A percentile compares a stretch with the other conserved stretches of the same genome.
phyloP scores from a whole-genome alignment of 768 basidiomycete species.

The Suillus sp. region DNA sequence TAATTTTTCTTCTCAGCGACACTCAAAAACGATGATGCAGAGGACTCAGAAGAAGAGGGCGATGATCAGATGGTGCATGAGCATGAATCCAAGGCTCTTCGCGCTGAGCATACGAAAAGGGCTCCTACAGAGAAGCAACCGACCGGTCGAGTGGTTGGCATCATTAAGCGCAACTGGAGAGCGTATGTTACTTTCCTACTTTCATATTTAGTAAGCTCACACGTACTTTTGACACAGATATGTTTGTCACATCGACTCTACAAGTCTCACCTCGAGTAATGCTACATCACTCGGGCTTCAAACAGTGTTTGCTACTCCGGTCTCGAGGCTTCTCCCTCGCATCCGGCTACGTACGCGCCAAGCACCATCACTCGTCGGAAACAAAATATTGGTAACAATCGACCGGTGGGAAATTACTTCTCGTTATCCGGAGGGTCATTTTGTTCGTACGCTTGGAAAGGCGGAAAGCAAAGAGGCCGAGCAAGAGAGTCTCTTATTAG shows the following conservation, averaged over 20 bases:
- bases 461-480: conserved; percentile 96
- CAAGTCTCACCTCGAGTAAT: conserved; percentile 79
- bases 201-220: neutral
- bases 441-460: conserved; percentile 88
- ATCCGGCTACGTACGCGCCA: conserved; percentile 95
- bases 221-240: conserved; percentile 49
- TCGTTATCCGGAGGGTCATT: conserved; percentile 95
- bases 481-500: conserved; percentile 88
- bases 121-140: conserved; percentile 71
- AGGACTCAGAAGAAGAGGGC: conserved; percentile 67
- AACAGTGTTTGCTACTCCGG: conserved; percentile 92
- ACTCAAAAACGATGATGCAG: conserved; percentile 85
- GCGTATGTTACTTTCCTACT: conserved; percentile 56
- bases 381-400: conserved; percentile 95
- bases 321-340: conserved; percentile 88
- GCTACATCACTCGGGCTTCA: conserved; percentile 81
- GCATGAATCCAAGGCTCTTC: conserved; percentile 47
- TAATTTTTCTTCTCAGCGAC: conserved; percentile 52
- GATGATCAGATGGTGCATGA: conserved; percentile 34
- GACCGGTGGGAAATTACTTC: conserved; percentile 89
- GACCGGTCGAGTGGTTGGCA: conserved; percentile 88
- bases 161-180: conserved; percentile 95
- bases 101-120: conserved; percentile 25
- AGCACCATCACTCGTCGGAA: conserved; percentile 81
- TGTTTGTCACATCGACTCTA: conserved; percentile 93